Conservation (phyloP, 2,329 filamentous ascomycete species). For the Endocalyx cinctus region DNA sequence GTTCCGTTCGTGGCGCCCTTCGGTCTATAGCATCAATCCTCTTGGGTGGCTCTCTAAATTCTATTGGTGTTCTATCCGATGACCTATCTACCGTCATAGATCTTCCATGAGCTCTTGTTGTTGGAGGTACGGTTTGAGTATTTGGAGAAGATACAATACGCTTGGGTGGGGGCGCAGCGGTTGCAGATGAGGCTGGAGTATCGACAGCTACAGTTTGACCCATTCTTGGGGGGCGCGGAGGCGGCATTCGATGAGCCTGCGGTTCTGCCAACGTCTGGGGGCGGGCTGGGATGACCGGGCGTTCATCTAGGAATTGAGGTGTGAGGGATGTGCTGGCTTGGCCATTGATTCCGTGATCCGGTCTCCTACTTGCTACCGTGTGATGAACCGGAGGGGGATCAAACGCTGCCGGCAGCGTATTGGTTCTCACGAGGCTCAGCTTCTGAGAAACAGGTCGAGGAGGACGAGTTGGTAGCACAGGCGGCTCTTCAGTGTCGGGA, state of each 20-base stretch:
- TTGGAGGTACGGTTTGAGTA: slow-evolving; percentile 36
- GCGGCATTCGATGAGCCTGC: slow-evolving; percentile 26
- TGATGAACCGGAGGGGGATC: slow-evolving; percentile 53
- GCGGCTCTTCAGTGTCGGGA: slow-evolving; percentile 45
- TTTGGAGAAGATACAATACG: slow-evolving; percentile 43
- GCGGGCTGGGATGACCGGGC: slow-evolving; percentile 46
- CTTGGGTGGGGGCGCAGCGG: slow-evolving; percentile 26
- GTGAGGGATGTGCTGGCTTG: slow-evolving; percentile 30
- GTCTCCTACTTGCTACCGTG: slow-evolving; percentile 38
- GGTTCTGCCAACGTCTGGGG: slow-evolving; percentile 35
- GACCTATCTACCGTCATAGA: slow-evolving; percentile 47
- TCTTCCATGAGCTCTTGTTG: slow-evolving; percentile 39
- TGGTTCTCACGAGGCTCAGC: slow-evolving; percentile 23
- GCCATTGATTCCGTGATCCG: slow-evolving; percentile 39
- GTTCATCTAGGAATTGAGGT: slow-evolving; percentile 40
- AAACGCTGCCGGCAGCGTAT: slow-evolving; percentile 32
- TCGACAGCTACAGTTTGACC: slow-evolving; percentile 19
- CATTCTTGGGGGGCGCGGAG: slow-evolving; percentile 40
- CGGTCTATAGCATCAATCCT: slow-evolving; percentile 14
- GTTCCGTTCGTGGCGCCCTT: slow-evolving; percentile 11
- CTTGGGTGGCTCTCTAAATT: slow-evolving; percentile 31
- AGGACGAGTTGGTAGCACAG: slow-evolving; percentile 45
- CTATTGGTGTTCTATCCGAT: slow-evolving; percentile 31
- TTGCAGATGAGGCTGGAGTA: slow-evolving; percentile 16
- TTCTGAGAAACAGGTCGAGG: slow-evolving; percentile 38